Conservation (phyloP, 2,329 filamentous ascomycete species). For the Drechslerella stenobrocha region DNA sequence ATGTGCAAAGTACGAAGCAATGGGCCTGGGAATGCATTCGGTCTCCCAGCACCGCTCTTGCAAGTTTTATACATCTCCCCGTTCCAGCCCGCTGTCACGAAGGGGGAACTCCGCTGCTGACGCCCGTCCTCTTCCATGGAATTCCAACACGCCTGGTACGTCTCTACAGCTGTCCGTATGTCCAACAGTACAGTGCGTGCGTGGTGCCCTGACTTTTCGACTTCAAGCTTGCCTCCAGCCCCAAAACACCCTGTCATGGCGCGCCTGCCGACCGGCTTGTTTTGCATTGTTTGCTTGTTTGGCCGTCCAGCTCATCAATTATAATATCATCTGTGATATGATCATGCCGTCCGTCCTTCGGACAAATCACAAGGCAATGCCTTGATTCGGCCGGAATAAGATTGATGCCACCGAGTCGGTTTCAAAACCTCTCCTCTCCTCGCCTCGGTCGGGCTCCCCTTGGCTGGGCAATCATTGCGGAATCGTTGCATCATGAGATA, state of each 20-base stretch:
- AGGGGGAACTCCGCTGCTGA: conserved; percentile 21
- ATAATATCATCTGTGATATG: conserved; percentile 8
- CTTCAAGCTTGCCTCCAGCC: neutral
- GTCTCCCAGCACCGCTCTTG: neutral
- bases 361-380: conserved; percentile 3
- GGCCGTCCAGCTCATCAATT: neutral
- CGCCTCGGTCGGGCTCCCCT: conserved; percentile 12
- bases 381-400: neutral
- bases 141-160: neutral
- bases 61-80: conserved; percentile 20
- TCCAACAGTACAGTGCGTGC: neutral
- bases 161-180: neutral
- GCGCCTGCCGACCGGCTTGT: neutral
- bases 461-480: conserved; percentile 29
- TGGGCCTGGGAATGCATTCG: too few species aligned
- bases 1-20: too few species aligned
- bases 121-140: conserved; percentile 25
- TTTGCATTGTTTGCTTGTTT: conserved; percentile 3
- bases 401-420: conserved; percentile 9
- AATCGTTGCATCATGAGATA: conserved; percentile 44
- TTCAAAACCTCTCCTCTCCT: conserved; percentile 25
- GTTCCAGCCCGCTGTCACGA: conserved; percentile 9
- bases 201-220: neutral
- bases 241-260: too few species aligned
- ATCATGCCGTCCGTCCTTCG: neutral